Conservation (phyloP, 2,329 filamentous ascomycete genomes). For the Cadophora sp. region DNA sequence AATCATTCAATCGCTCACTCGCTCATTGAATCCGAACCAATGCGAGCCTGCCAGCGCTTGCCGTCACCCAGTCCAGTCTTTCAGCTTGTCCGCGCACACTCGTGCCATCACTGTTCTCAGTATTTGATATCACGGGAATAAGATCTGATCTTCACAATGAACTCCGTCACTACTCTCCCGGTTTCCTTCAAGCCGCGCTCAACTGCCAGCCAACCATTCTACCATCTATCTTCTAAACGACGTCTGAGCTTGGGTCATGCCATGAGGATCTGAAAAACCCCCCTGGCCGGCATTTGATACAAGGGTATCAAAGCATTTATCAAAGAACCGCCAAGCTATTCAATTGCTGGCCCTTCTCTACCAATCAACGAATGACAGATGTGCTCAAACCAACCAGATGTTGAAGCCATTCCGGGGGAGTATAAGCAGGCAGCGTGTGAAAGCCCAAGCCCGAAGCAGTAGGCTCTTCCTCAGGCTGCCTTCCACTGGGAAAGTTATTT, state of each 20-base stretch:
- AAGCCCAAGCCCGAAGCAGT: neutral
- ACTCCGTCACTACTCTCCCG: neutral
- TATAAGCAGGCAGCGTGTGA: neutral
- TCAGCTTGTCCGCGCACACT: neutral
- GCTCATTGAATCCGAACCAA: neutral
- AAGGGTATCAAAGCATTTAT: slow-evolving; percentile 19
- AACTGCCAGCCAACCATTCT: neutral
- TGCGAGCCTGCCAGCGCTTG: neutral
- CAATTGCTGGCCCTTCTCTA: neutral
- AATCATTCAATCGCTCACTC: no score
- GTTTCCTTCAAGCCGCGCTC: neutral
- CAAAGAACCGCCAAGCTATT: slow-evolving; percentile 11
- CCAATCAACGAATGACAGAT: neutral
- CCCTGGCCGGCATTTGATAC: slow-evolving; percentile 18
- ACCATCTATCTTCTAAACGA: neutral
- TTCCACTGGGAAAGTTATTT: neutral
- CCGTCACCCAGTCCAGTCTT: neutral
- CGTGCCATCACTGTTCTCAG: neutral
- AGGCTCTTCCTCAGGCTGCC: neutral
- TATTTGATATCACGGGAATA: neutral
- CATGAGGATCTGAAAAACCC: slow-evolving; percentile 6
- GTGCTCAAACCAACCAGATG: slow-evolving; percentile 3
- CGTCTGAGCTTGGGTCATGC: slow-evolving; percentile 13
- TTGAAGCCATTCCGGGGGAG: neutral
- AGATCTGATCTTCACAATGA: neutral